phyloP scores from a whole-genome alignment of 306 rosid species.

The Erythrophleum fordii region DNA sequence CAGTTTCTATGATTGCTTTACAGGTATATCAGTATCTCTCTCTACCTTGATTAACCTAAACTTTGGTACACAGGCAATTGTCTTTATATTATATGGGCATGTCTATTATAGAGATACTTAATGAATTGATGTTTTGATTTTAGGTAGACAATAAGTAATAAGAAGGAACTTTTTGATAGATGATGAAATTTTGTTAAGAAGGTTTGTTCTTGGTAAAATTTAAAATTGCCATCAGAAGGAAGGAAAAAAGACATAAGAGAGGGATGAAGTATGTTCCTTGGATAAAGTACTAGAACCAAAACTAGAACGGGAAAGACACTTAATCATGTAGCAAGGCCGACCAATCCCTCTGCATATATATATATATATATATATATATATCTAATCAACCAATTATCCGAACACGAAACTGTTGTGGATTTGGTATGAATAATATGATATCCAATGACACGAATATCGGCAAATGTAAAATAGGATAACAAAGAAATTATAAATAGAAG shows the following conservation, averaged over 20 bases:
- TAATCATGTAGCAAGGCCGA: neutral
- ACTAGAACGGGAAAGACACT: neutral
- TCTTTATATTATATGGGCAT: too few relatives aligned
- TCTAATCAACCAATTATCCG: neutral
- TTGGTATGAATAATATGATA: conserved; percentile 22
- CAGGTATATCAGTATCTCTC: too few relatives aligned
- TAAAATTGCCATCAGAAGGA: too few relatives aligned
- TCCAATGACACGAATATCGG: neutral
- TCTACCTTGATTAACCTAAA: too few relatives aligned
- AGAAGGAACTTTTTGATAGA: too few relatives aligned
- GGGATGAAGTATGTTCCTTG: neutral
- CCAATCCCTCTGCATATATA: neutral
- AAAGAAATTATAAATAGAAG: conserved; percentile 16
- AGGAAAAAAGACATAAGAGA: neutral
- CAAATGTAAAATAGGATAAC: neutral
- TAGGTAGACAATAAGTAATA: too few relatives aligned
- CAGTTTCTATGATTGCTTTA: too few relatives aligned
- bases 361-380: too few relatives aligned
- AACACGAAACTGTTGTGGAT: neutral
- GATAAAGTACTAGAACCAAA: neutral
- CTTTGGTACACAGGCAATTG: too few relatives aligned
- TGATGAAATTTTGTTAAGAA: neutral
- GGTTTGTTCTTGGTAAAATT: too few relatives aligned
- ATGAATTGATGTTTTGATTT: too few relatives aligned
- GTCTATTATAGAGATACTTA: too few relatives aligned